Evolutionary conservation across 495 filamentous ascomycete genomes (phyloP).

Genomic region (Hypoxylon fuscum): DNA sequence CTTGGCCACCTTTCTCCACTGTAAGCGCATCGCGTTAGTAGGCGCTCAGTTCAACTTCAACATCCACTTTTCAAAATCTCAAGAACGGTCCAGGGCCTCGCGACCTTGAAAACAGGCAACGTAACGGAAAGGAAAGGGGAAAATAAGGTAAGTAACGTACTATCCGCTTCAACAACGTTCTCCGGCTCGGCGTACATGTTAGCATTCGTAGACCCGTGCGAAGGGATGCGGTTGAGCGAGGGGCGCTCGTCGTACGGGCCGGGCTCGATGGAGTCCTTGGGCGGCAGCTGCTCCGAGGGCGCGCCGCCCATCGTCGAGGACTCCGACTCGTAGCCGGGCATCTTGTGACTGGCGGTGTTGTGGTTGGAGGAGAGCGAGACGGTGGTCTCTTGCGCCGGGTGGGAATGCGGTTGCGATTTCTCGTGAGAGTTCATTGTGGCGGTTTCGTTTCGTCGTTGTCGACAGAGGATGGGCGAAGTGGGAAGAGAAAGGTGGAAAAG

Average conservation of each 20-base stretch:
- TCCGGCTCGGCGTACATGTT: slow-evolving; percentile 50
- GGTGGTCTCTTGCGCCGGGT: not conserved
- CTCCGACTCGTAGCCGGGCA: slow-evolving; percentile 30
- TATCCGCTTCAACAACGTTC: slow-evolving; percentile 46
- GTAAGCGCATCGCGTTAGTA: not conserved
- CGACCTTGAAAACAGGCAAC: too few species aligned
- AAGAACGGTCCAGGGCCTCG: not conserved
- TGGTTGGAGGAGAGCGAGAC: slow-evolving; percentile 4
- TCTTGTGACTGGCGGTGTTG: slow-evolving; percentile 18
- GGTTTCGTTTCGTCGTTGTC: too few species aligned
- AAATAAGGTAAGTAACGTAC: too few species aligned
- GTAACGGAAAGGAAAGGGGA: not conserved
- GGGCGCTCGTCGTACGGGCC: slow-evolving; percentile 17
- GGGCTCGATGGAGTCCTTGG: slow-evolving; percentile 13
- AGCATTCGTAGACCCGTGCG: slow-evolving; percentile 44
- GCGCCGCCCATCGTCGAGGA: slow-evolving; percentile 27
- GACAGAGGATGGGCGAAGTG: too few species aligned
- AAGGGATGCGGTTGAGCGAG: slow-evolving; percentile 39
- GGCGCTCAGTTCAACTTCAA: not conserved
- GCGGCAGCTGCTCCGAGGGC: not conserved
- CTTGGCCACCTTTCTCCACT: slow-evolving; percentile 48
- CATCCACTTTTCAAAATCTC: not conserved
- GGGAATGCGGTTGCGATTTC: not conserved
- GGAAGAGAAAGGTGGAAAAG: too few species aligned
- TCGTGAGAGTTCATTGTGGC: too few species aligned